Base-by-base conservation (phyloP, 2,329 filamentous ascomycete species). In the Fusarium caatingaense region DNA sequence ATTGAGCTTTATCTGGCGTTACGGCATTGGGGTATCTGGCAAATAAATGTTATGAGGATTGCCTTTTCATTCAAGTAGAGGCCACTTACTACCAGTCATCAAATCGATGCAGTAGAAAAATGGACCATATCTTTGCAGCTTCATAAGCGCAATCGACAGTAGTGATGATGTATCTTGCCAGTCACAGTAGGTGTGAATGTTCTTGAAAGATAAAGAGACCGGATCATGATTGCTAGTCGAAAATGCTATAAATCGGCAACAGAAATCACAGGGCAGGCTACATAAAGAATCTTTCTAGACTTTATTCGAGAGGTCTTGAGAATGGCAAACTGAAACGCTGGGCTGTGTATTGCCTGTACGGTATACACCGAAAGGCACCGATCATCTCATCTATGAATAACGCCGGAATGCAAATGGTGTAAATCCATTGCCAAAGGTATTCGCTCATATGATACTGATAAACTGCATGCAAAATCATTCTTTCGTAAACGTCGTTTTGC, bases 1-100 rank as follows among this genome's bases (percentile, higher is more conserved):
- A 54, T 27, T 53, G 41, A 54, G 56, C 37, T 54, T 71, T 64
- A 71, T 54, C 60, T 46, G 71, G 71, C 71, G 71, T 73, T 74
- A 23, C 27, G 66, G 59, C 53, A 57, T 60, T 25, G 51, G 44
- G 58, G 63, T 46, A 68, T 28, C 56, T 40, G 54, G 48, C 50
- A 42, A 40, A 60, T 44, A 20, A 64, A 57, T 27, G 32, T 56
- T 58, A 56, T 20, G 44, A 40, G 46, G 45, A 46, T 53, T 50
- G 55, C 25, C 30, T 40, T 49, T 57, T 62, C 45, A 51, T 48
- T 54, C 27, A 50, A 41, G 45, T 28, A 44, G 20, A 42, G 32
- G 27, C 42, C 23, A 42, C 51, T 28, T 56, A 23, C 41, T 55
- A 27, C 50, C 45, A 42, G 27, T 20, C 27, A 42, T 45, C 18